phyloP scores from a whole-genome alignment of 2,329 filamentous ascomycete species.

The Phialophora tarda region DNA sequence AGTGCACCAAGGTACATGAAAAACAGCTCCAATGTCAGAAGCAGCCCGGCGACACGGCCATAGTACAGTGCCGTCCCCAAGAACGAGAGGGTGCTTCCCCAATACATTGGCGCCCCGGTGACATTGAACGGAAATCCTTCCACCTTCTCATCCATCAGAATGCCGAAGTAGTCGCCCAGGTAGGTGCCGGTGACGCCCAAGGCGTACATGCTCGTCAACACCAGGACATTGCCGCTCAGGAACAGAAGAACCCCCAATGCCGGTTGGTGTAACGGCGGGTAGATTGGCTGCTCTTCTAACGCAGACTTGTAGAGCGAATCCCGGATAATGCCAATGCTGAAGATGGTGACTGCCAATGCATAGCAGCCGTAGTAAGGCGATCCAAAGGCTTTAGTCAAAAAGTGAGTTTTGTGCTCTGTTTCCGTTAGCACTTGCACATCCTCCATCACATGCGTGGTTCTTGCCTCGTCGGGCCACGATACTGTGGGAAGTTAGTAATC shows the following conservation, averaged over 20 bases:
- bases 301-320: constrained; percentile 87
- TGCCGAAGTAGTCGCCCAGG: constrained; percentile 97
- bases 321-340: constrained; percentile 85
- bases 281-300: constrained; percentile 74
- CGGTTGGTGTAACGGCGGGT: constrained; percentile 71
- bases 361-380: constrained; percentile 84
- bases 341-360: constrained; percentile 84
- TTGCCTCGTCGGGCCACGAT: constrained; percentile 81
- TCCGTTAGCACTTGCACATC: constrained; percentile 25
- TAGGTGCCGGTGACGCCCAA: constrained; percentile 96
- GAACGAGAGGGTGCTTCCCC: constrained; percentile 91
- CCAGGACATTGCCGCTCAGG: constrained; percentile 77
- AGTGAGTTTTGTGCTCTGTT: constrained; percentile 82
- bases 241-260: constrained; percentile 75
- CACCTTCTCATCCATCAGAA: constrained; percentile 93
- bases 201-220: constrained; percentile 86
- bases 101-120: constrained; percentile 92
- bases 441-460: constrained; percentile 37
- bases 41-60: constrained; percentile 83
- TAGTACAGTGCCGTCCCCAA: constrained; percentile 82
- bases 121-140: constrained; percentile 96
- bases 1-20: constrained; percentile 80
- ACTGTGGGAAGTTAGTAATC: constrained; percentile 53
- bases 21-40: constrained; percentile 76
- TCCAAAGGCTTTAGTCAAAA: constrained; percentile 86